Conservation (phyloP, 805 yeast genomes). For the Sugiyamaella marilandica region DNA sequence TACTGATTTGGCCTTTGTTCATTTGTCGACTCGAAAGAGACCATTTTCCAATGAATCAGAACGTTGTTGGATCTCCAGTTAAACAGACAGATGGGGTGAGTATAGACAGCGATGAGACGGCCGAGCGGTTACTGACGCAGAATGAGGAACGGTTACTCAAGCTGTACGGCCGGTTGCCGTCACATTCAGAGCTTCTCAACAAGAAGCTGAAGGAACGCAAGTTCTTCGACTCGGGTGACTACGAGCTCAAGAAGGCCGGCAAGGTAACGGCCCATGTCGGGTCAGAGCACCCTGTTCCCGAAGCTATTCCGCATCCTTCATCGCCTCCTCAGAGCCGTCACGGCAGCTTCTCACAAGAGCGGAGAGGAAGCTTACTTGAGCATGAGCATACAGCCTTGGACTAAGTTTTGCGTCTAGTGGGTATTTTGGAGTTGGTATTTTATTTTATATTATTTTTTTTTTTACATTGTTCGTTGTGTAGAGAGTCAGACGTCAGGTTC, state of each 20-base stretch:
- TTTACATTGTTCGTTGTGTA: background rate
- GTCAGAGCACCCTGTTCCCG: slow-evolving; percentile 24
- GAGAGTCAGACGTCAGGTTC: background rate
- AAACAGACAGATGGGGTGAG: background rate
- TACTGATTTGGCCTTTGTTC: background rate
- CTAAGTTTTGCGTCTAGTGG: background rate
- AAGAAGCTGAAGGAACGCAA: slow-evolving; percentile 76
- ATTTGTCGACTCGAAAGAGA: background rate
- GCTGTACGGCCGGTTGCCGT: slow-evolving; percentile 82
- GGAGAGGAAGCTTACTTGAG: slow-evolving; percentile 1
- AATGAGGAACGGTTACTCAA: slow-evolving; percentile 75
- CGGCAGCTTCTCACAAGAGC: slow-evolving; percentile 10
- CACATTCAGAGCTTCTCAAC: slow-evolving; percentile 68
- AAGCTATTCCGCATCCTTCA: slow-evolving; percentile 16
- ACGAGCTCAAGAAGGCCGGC: slow-evolving; percentile 60
- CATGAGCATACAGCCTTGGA: background rate
- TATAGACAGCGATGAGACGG: background rate
- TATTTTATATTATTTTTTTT: background rate
- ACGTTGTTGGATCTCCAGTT: background rate
- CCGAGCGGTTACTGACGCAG: slow-evolving; percentile 28
- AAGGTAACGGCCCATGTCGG: slow-evolving; percentile 32
- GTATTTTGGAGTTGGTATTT: background rate
- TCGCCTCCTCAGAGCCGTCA: slow-evolving; percentile 17
- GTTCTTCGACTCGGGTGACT: slow-evolving; percentile 91
- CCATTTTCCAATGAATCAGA: slow-evolving; percentile 1